phyloP scores from a whole-genome alignment of 257 asterid genomes.

The Solanum lycopersicoides region DNA sequence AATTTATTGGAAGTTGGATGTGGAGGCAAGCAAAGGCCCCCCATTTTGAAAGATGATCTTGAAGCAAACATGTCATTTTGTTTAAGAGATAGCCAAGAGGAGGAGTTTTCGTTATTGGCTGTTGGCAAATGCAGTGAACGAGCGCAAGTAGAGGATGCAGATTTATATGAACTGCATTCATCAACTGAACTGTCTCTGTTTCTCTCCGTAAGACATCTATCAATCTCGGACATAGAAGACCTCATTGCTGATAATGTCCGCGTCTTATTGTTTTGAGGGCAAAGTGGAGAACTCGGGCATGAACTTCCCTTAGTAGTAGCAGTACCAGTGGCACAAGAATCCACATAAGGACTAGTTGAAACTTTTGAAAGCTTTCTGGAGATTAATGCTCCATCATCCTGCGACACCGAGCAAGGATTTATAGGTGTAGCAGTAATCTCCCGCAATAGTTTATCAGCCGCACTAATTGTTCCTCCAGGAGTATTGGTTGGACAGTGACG shows the following conservation, averaged over 20 bases:
- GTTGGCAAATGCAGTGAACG: constrained; percentile 48
- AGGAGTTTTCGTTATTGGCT: neutral
- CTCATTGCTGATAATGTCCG: constrained; percentile 20
- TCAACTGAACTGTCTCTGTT: constrained; percentile 15
- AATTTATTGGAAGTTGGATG: constrained; percentile 43
- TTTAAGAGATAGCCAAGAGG: constrained; percentile 5
- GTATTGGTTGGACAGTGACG: constrained; percentile 27
- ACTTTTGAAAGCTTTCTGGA: constrained; percentile 29
- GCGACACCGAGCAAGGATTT: neutral
- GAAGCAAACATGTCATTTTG: constrained; percentile 2
- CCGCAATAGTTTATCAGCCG: constrained; percentile 57
- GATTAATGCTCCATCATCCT: constrained; percentile 8
- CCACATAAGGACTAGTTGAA: constrained; percentile 20
- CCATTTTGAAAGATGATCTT: constrained; percentile 22
- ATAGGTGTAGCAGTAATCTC: constrained; percentile 39
- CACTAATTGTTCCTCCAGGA: constrained; percentile 26
- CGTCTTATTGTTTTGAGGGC: constrained; percentile 15
- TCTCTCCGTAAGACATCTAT: constrained; percentile 39
- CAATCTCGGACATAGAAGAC: constrained; percentile 50
- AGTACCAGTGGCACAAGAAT: constrained; percentile 11
- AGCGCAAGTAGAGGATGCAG: constrained; percentile 12
- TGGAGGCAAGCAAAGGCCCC: constrained; percentile 51
- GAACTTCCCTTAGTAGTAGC: constrained; percentile 23
- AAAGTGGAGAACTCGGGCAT: constrained; percentile 52
- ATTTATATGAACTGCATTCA: constrained; percentile 18